A percentile compares a stretch with the other conserved stretches of the same genome.
Evolutionary conservation across 805 yeast species (phyloP).

Genomic region (Spathaspora girioi): DNA sequence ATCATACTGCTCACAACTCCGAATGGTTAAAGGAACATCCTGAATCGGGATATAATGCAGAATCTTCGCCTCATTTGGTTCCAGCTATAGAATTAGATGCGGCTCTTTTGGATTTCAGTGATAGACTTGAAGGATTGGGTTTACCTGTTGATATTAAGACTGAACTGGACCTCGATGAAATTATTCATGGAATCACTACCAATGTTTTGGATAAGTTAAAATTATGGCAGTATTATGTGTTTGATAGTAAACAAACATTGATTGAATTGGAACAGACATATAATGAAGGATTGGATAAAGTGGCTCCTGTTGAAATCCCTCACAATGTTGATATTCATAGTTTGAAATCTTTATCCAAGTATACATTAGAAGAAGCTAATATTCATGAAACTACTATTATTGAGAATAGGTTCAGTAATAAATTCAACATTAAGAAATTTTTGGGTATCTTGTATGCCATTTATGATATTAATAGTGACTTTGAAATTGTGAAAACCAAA

Average conservation of each 20-base stretch:
- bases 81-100: slow-evolving; percentile 84
- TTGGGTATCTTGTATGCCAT: slow-evolving; percentile 45
- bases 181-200: slow-evolving; percentile 65
- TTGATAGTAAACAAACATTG: slow-evolving; percentile 49
- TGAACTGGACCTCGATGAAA: slow-evolving; percentile 50
- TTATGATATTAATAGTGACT: slow-evolving; percentile 15
- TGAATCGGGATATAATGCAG: slow-evolving; percentile 80
- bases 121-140: slow-evolving; percentile 50
- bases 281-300: slow-evolving; percentile 17
- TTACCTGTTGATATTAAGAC: slow-evolving; percentile 55
- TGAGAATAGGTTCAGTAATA: slow-evolving; percentile 50
- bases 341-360: slow-evolving; percentile 45
- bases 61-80: slow-evolving; percentile 84
- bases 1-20: slow-evolving; percentile 92
- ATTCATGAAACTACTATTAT: slow-evolving; percentile 41
- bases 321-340: slow-evolving; percentile 32
- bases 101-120: slow-evolving; percentile 63
- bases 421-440: slow-evolving; percentile 47
- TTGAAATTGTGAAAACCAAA: slow-evolving; percentile 24
- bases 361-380: slow-evolving; percentile 41
- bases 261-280: slow-evolving; percentile 35
- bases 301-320: slow-evolving; percentile 42
- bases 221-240: slow-evolving; percentile 86
- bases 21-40: slow-evolving; percentile 83
- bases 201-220: slow-evolving; percentile 65